phyloP scores from a whole-genome alignment of 129 eudicot genomes.

The Dittrichia graveolens region DNA sequence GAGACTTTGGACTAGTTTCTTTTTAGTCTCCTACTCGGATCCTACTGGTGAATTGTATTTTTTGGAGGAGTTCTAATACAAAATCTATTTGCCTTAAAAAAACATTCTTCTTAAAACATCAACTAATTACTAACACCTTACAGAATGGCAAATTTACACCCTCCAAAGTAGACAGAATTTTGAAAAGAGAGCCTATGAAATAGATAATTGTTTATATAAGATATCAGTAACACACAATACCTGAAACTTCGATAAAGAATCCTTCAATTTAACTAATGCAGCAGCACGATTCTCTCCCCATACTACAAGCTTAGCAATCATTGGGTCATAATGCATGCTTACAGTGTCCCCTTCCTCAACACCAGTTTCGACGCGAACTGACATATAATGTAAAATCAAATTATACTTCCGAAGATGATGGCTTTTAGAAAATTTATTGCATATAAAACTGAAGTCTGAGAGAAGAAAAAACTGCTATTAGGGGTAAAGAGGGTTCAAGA shows the following conservation, averaged over 20 bases:
- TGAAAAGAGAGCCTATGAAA: not conserved
- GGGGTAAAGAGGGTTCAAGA: not conserved
- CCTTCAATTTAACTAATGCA: conserved; percentile 86
- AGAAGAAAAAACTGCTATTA: not conserved
- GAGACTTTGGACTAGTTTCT: no score
- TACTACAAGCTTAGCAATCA: conserved; percentile 98
- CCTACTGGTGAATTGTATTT: no score
- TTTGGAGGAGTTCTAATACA: no score
- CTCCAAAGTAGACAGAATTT: conserved; percentile 10
- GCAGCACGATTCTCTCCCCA: conserved; percentile 87
- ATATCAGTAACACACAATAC: conserved; percentile 32
- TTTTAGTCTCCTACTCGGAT: no score
- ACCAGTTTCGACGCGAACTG: conserved; percentile 96
- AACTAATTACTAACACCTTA: conserved; percentile 14
- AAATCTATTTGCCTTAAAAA: no score
- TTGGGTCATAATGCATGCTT: conserved; percentile 99
- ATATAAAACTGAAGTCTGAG: no score
- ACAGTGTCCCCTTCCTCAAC: conserved; percentile 95
- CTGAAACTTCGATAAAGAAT: conserved; percentile 89
- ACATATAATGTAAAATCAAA: conserved; percentile 14
- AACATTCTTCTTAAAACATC: not conserved
- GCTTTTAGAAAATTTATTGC: no score
- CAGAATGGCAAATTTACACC: conserved; percentile 20
- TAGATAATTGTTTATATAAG: conserved; percentile 9
- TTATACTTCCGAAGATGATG: not conserved